A percentile compares a stretch with the other conserved stretches of the same genome.
Conservation (phyloP, 2,329 filamentous ascomycete species). For the Zymoseptoria ardabiliae region DNA sequence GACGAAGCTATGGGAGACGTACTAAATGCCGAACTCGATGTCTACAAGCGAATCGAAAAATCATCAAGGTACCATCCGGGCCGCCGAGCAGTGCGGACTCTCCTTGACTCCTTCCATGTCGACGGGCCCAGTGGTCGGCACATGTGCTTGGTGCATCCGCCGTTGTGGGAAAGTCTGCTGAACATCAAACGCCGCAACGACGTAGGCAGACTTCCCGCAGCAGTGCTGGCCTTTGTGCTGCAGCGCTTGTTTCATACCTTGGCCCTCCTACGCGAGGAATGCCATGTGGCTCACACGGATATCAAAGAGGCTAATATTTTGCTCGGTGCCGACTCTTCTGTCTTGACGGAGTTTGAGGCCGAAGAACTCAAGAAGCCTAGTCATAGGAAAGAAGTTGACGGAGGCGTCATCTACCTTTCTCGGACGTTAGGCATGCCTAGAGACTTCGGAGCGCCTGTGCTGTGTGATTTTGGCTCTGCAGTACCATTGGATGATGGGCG, state of each 20-base stretch:
- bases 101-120: neutral
- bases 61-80: neutral
- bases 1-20: neutral
- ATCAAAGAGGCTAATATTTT: conserved; percentile 18
- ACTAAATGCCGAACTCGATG: neutral
- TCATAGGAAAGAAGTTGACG: conserved; percentile 13
- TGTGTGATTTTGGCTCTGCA: conserved; percentile 19
- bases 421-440: conserved; percentile 10
- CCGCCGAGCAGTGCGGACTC: neutral
- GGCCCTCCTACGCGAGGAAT: neutral
- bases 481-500: neutral
- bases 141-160: neutral
- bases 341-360: conserved; percentile 13
- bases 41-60: neutral
- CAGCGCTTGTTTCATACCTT: neutral
- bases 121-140: neutral
- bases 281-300: conserved; percentile 6
- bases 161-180: neutral
- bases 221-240: neutral
- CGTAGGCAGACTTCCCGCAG: neutral
- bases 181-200: neutral
- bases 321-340: conserved; percentile 15
- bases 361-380: conserved; percentile 11
- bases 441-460: conserved; percentile 9
- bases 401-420: conserved; percentile 14